Percentiles rank a stretch among this genome's conserved stretches.
Evolutionary conservation across 495 filamentous ascomycete genomes (phyloP).

Genomic region (Haplographium delicatum): DNA sequence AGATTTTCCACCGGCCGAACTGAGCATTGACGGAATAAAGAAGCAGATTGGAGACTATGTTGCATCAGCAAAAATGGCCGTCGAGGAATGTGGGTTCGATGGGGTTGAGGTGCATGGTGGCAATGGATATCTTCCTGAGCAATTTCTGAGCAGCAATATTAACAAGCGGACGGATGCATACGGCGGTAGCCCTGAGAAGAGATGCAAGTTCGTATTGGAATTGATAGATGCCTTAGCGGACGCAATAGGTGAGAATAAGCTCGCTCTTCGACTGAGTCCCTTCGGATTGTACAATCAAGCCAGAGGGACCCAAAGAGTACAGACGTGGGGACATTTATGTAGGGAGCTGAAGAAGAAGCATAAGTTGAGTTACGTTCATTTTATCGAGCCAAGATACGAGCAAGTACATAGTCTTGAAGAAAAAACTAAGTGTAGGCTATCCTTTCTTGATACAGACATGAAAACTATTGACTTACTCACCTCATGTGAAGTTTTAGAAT

Average conservation of each 20-base stretch:
- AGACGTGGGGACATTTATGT: conserved; percentile 46
- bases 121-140: conserved; percentile 52
- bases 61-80: conserved; percentile 31
- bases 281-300: conserved; percentile 48
- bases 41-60: conserved; percentile 33
- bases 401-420: conserved; percentile 41
- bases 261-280: conserved; percentile 25
- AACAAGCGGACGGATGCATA: conserved; percentile 48
- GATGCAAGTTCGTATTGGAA: conserved; percentile 42
- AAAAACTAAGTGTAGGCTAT: conserved; percentile 34
- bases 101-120: conserved; percentile 53
- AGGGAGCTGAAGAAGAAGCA: conserved; percentile 42
- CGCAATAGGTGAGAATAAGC: conserved; percentile 31
- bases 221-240: conserved; percentile 33
- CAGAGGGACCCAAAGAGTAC: conserved; percentile 36
- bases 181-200: conserved; percentile 48
- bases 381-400: conserved; percentile 50
- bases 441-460: background rate
- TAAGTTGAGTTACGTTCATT: conserved; percentile 45
- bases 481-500: conserved; percentile 31
- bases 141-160: conserved; percentile 46
- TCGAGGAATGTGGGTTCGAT: conserved; percentile 41
- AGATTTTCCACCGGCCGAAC: conserved; percentile 40
- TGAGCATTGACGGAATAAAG: conserved; percentile 42
- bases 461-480: background rate